These are phyloP conservation scores for Podospora comata DNA, from an alignment of 495 filamentous ascomycete genomes.

Conservation along the genomic window DNA sequence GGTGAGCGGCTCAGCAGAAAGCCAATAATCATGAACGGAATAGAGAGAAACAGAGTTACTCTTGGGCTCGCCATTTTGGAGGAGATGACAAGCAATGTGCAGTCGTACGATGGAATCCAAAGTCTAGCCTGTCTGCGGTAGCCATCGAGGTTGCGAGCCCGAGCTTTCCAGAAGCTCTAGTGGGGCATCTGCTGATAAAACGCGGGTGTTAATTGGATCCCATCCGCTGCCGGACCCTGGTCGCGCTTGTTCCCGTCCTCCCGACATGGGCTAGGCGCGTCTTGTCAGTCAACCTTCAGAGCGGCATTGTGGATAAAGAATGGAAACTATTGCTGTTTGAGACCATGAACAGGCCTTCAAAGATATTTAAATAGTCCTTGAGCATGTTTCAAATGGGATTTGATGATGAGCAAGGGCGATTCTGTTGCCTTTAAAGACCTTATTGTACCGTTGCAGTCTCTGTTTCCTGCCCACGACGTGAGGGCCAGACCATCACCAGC, in stretches of 20 bases:
- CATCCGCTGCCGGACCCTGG: background rate
- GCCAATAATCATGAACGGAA: slow-evolving; percentile 34
- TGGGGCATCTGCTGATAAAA: slow-evolving; percentile 16
- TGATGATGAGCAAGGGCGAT: too few species aligned
- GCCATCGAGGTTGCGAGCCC: slow-evolving; percentile 8
- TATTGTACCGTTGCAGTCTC: too few species aligned
- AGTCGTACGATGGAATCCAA: slow-evolving; percentile 17
- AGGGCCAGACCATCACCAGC: too few species aligned
- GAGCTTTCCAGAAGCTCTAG: slow-evolving; percentile 12
- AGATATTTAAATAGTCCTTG: too few species aligned
- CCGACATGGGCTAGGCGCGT: background rate
- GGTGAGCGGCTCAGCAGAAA: slow-evolving; percentile 43
- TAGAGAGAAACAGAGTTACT: slow-evolving; percentile 26
- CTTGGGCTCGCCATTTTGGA: slow-evolving; percentile 20
- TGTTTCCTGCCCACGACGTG: too few species aligned
- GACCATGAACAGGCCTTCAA: too few species aligned
- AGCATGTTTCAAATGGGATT: too few species aligned
- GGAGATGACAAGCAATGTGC: background rate
- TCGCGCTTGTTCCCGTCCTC: background rate
- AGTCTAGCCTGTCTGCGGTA: background rate
- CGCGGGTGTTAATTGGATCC: slow-evolving; percentile 10
- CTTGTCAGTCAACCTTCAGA: background rate
- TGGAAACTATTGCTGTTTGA: too few species aligned
- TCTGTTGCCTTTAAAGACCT: too few species aligned
- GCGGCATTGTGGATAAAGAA: background rate